These are phyloP conservation scores for Beauveria medogensis DNA, from an alignment of 2,329 filamentous ascomycete species.

Conservation along the genomic window DNA sequence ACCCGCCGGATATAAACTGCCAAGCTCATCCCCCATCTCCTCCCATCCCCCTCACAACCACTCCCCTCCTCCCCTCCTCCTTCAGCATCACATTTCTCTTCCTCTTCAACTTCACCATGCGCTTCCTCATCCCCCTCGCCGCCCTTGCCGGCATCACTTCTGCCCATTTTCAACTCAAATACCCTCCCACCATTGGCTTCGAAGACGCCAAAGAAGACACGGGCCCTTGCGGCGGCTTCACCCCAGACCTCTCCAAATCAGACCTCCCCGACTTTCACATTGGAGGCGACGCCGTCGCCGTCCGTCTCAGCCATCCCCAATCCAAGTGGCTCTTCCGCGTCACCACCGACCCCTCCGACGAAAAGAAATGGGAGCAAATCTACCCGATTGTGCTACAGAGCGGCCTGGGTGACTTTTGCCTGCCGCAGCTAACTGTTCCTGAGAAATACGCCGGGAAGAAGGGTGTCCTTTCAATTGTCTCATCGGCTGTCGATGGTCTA, in stretches of 20 bases:
- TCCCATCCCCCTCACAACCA: not conserved
- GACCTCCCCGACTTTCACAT: conserved; percentile 51
- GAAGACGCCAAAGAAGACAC: conserved; percentile 36
- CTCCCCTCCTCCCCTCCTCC: not conserved
- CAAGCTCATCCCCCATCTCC: not conserved
- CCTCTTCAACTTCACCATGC: conserved; percentile 23
- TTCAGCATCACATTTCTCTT: no score
- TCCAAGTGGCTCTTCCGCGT: conserved; percentile 50
- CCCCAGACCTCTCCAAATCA: conserved; percentile 33
- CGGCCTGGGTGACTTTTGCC: conserved; percentile 47
- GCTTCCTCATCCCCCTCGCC: conserved; percentile 27
- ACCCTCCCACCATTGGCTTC: conserved; percentile 39
- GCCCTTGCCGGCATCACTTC: conserved; percentile 32
- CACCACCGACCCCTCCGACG: conserved; percentile 37
- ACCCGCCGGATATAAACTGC: not conserved
- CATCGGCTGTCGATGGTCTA: conserved; percentile 45
- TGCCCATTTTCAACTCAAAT: conserved; percentile 47
- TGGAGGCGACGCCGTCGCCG: conserved; percentile 43
- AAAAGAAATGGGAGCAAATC: conserved; percentile 43
- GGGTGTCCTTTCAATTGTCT: conserved; percentile 46
- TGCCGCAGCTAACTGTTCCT: conserved; percentile 40
- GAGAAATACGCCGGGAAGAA: conserved; percentile 44
- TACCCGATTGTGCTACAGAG: conserved; percentile 46
- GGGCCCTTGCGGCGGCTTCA: conserved; percentile 48
- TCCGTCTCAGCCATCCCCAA: conserved; percentile 42